phyloP scores from a whole-genome alignment of 2,329 filamentous ascomycete species.

The Stagonosporopsis cucurbitacearum region DNA sequence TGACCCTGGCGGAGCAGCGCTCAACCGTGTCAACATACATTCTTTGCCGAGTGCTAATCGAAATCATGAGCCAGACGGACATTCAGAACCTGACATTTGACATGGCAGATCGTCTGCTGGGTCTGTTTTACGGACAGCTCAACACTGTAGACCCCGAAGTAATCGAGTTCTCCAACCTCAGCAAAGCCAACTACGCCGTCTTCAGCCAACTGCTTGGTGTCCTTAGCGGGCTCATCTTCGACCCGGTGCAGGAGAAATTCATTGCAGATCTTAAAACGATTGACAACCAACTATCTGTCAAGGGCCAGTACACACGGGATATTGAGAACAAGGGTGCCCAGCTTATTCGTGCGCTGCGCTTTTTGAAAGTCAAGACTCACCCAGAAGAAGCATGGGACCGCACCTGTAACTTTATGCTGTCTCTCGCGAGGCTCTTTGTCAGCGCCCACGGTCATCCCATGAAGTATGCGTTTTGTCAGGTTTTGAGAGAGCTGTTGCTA shows the following conservation, averaged over 20 bases:
- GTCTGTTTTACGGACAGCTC: slow-evolving; percentile 95
- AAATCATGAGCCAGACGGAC: slow-evolving; percentile 90
- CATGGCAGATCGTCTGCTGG: slow-evolving; percentile 92
- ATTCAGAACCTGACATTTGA: slow-evolving; percentile 82
- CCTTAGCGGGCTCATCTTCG: slow-evolving; percentile 93
- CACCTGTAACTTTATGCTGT: slow-evolving; percentile 86
- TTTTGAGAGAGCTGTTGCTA: slow-evolving; percentile 84
- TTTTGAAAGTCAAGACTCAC: slow-evolving; percentile 77
- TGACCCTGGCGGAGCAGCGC: slow-evolving; percentile 81
- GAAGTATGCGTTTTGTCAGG: slow-evolving; percentile 93
- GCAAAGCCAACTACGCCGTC: slow-evolving; percentile 93
- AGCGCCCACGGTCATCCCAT: slow-evolving; percentile 86
- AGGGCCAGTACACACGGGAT: slow-evolving; percentile 71
- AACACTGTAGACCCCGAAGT: slow-evolving; percentile 87
- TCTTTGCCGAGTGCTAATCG: slow-evolving; percentile 88
- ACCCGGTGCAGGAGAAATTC: slow-evolving; percentile 81
- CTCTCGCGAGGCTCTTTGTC: slow-evolving; percentile 80
- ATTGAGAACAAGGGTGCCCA: slow-evolving; percentile 84
- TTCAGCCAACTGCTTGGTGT: slow-evolving; percentile 93
- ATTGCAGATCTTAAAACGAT: slow-evolving; percentile 78
- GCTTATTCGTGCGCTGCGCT: slow-evolving; percentile 88
- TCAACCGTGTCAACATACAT: slow-evolving; percentile 97
- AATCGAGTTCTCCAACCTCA: slow-evolving; percentile 76
- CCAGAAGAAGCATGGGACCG: slow-evolving; percentile 80
- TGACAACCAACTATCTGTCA: slow-evolving; percentile 76